Conservation (phyloP, 257 asterid genomes). For the Solanum gracilifrons region DNA sequence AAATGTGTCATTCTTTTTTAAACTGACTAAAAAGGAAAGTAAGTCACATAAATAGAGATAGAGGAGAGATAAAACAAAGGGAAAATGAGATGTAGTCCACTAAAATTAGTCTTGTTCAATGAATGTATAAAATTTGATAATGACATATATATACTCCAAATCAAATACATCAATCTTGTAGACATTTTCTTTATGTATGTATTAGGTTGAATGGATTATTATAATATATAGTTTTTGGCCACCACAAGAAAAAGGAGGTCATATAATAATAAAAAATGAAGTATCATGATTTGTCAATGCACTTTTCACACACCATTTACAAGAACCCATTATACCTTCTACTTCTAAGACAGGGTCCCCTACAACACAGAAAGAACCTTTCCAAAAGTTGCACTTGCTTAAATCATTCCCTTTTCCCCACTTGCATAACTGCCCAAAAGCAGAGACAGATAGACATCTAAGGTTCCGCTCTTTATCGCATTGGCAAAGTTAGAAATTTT, state of each 20-base stretch:
- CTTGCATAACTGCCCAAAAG: conserved; percentile 5
- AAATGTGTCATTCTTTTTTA: no score
- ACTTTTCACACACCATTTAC: conserved; percentile 29
- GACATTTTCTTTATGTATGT: conserved; percentile 14
- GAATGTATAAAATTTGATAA: conserved; percentile 5
- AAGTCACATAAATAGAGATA: no score
- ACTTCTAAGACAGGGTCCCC: conserved; percentile 4
- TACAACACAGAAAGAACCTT: conserved; percentile 16
- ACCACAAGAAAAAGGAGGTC: conserved; percentile 1
- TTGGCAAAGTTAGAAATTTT: not conserved
- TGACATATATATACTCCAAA: not conserved
- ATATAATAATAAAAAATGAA: conserved; percentile 7
- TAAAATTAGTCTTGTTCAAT: not conserved
- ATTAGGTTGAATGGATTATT: not conserved
- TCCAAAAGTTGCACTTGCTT: conserved; percentile 10
- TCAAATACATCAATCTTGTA: not conserved
- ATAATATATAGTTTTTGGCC: conserved; percentile 13
- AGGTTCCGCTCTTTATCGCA: not conserved
- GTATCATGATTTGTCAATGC: conserved; percentile 7
- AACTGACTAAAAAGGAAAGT: no score
- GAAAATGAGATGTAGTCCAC: not conserved
- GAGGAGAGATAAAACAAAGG: not conserved
- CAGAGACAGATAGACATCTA: not conserved
- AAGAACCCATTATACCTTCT: conserved; percentile 15
- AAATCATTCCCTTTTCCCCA: conserved; percentile 22